Percentiles rank a stretch among this genome's conserved stretches.
phyloP scores from a whole-genome alignment of 169 alveolate species.

The Cyclospora cayetanensis region DNA sequence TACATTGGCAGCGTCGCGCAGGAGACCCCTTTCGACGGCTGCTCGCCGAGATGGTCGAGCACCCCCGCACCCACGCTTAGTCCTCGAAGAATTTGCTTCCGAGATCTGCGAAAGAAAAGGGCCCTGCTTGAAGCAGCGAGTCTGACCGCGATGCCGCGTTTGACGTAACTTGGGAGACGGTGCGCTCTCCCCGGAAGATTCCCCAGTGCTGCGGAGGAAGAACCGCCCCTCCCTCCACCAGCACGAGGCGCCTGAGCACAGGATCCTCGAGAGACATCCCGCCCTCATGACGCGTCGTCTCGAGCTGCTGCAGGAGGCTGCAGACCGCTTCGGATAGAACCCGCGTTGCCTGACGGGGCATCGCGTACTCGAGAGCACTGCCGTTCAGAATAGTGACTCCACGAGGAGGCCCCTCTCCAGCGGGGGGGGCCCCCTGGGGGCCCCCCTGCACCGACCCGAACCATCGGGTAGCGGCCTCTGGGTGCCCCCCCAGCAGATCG shows the following conservation, averaged over 20 bases:
- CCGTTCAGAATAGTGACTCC: conserved; percentile 16
- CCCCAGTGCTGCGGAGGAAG: background rate
- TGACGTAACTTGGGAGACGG: background rate
- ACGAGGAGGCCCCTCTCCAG: background rate
- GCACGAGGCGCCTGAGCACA: background rate
- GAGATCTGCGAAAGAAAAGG: too few species aligned
- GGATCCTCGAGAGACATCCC: too few species aligned
- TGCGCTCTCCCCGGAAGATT: background rate
- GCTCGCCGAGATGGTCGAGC: too few species aligned
- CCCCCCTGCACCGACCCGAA: conserved; percentile 12
- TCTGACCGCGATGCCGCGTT: too few species aligned
- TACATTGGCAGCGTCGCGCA: too few species aligned
- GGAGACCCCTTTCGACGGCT: too few species aligned
- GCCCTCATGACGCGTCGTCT: too few species aligned
- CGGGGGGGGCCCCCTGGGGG: background rate
- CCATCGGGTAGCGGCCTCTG: background rate
- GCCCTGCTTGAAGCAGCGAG: too few species aligned
- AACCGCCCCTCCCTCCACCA: background rate
- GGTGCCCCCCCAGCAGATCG: background rate
- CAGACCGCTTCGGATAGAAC: background rate
- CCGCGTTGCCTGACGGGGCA: background rate
- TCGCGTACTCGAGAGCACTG: background rate
- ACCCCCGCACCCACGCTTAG: too few species aligned
- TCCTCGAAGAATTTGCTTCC: too few species aligned
- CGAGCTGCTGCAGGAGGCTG: background rate